A percentile compares a stretch with the other conserved stretches of the same genome.
Conservation (phyloP, 208 protist genomes). For the Balamuthia mandrillaris region DNA sequence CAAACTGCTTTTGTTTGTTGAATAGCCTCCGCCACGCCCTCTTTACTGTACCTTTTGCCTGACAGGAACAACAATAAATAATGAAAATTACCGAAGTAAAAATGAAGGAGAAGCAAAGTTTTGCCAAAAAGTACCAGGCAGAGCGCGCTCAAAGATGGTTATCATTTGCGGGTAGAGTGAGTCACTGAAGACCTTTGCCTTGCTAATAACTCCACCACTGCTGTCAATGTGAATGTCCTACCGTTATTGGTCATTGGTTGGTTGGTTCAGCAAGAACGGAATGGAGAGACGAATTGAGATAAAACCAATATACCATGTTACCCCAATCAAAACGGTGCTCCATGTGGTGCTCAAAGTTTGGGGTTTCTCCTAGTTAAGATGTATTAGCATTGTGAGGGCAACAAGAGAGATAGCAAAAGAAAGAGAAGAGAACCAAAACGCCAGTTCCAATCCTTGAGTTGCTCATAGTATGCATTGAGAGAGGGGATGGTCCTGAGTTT, state of each 20-base stretch:
- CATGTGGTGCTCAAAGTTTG: conserved; percentile 18
- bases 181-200: conserved; percentile 29
- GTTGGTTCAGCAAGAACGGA: neutral
- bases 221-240: conserved; percentile 9
- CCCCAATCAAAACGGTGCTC: conserved; percentile 23
- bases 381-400: neutral
- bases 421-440: conserved; percentile 16
- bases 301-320: neutral
- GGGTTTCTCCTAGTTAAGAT: conserved; percentile 17
- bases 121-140: neutral
- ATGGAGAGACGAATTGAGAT: neutral
- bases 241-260: neutral
- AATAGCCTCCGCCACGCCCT: neutral
- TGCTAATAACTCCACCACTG: neutral
- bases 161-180: conserved; percentile 36
- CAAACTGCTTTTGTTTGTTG: no score
- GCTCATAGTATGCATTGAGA: neutral
- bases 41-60: neutral
- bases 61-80: neutral
- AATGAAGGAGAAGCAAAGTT: neutral
- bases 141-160: neutral
- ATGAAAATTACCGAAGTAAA: neutral
- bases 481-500: neutral
- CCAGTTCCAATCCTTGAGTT: conserved; percentile 25
- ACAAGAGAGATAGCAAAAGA: neutral